Evolutionary conservation across 306 rosid genomes (phyloP).

Genomic region (Canavalia ensiformis): DNA sequence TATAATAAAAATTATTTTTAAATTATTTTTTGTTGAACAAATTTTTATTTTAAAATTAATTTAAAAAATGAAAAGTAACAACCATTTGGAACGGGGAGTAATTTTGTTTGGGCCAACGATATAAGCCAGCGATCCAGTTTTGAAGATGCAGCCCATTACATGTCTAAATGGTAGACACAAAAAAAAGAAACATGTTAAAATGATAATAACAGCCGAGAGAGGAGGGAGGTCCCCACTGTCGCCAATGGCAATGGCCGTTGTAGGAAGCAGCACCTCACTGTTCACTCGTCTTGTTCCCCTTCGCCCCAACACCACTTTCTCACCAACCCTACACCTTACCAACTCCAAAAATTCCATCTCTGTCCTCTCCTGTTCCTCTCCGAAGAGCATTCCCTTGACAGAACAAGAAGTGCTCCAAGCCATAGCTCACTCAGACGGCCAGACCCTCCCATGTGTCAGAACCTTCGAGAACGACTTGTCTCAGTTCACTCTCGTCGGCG

Average conservation of each 20-base stretch:
- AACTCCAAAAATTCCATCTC: conserved; percentile 44
- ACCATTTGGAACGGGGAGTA: too few relatives aligned
- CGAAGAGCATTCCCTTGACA: conserved; percentile 59
- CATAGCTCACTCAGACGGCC: conserved; percentile 69
- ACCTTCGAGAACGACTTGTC: conserved; percentile 78
- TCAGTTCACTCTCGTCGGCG: conserved; percentile 75
- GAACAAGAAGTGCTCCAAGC: conserved; percentile 83
- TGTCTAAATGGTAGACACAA: too few relatives aligned
- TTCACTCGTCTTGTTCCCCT: conserved; percentile 50
- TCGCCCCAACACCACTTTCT: conserved; percentile 38
- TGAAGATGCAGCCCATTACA: too few relatives aligned
- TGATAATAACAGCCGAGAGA: too few relatives aligned
- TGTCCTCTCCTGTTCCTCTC: conserved; percentile 60
- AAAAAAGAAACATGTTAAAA: too few relatives aligned
- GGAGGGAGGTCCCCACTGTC: not conserved
- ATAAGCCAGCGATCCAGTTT: not conserved
- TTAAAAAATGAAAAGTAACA: too few relatives aligned
- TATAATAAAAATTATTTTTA: too few relatives aligned
- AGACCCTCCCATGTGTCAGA: conserved; percentile 79
- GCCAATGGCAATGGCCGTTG: conserved; percentile 58
- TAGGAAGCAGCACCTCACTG: conserved; percentile 47
- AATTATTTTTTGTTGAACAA: too few relatives aligned
- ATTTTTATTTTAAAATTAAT: too few relatives aligned
- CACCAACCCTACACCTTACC: conserved; percentile 32
- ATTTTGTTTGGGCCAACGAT: conserved; percentile 5